Evolutionary conservation across 1,284 basidiomycete species (phyloP).

Genomic region (Polyporus tsugae): DNA sequence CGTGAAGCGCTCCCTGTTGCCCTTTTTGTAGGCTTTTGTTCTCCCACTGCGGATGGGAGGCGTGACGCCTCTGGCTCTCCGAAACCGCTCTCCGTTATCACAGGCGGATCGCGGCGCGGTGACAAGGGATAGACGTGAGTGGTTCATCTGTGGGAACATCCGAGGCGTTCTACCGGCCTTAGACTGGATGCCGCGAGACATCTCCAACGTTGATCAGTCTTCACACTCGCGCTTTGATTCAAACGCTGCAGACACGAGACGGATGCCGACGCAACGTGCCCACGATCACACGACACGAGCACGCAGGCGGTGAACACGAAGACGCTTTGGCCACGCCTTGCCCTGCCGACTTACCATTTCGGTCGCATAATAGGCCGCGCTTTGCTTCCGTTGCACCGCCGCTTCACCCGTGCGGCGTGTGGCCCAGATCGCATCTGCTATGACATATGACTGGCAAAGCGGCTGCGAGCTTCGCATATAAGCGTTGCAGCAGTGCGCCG

Average conservation of each 20-base stretch:
- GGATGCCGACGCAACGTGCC: constrained; percentile 2
- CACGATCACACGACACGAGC: constrained; percentile 1
- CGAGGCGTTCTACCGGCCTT: background rate
- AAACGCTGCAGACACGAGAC: background rate
- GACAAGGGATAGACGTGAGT: background rate
- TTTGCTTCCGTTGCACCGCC: constrained; percentile 6
- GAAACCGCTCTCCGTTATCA: background rate
- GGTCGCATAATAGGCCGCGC: constrained; percentile 2
- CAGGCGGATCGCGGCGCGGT: constrained; percentile 1
- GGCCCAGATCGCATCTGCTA: constrained; percentile 7
- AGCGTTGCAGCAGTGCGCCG: background rate
- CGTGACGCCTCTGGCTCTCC: background rate
- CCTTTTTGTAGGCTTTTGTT: background rate
- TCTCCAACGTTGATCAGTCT: constrained; percentile 4
- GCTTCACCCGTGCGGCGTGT: constrained; percentile 6
- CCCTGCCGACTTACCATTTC: background rate
- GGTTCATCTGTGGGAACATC: background rate
- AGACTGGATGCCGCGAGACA: background rate
- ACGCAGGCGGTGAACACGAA: constrained; percentile 1
- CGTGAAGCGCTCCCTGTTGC: background rate
- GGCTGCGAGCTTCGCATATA: constrained; percentile 3
- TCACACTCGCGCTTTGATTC: background rate
- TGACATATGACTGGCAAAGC: constrained; percentile 11
- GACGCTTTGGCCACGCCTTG: constrained; percentile 5
- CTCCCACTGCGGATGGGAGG: background rate